phyloP scores from a whole-genome alignment of 306 rosid genomes.

The Calophaca sinica region DNA sequence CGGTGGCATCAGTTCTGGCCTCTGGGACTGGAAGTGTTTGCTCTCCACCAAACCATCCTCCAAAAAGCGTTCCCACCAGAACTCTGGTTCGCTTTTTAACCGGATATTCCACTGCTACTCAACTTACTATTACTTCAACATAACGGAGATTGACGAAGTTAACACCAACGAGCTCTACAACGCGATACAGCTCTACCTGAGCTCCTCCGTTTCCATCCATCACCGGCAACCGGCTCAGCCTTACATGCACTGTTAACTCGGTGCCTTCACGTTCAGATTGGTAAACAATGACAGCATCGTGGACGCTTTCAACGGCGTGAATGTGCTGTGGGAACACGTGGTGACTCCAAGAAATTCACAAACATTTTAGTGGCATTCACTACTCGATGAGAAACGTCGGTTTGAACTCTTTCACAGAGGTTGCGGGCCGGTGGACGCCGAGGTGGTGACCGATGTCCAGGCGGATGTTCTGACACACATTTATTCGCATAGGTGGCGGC shows the following conservation, averaged over 20 bases:
- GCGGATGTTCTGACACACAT: too few relatives aligned
- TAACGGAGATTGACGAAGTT: constrained; percentile 91
- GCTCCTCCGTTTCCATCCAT: constrained; percentile 74
- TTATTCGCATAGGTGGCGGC: too few relatives aligned
- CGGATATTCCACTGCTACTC: constrained; percentile 71
- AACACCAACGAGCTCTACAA: constrained; percentile 95
- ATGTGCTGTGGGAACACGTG: constrained; percentile 83
- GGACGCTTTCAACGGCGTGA: constrained; percentile 71
- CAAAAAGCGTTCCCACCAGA: constrained; percentile 85
- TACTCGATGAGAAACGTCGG: constrained; percentile 85
- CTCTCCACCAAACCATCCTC: constrained; percentile 79
- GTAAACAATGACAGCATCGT: constrained; percentile 82
- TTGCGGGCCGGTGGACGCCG: too few relatives aligned
- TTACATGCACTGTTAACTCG: constrained; percentile 82
- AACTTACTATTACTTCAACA: constrained; percentile 77
- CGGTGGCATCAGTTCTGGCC: constrained; percentile 75
- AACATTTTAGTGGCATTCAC: constrained; percentile 78
- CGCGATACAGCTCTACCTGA: constrained; percentile 88
- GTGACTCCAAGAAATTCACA: constrained; percentile 78
- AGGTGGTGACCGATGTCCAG: too few relatives aligned
- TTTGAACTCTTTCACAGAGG: constrained; percentile 98
- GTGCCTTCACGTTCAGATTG: constrained; percentile 79
- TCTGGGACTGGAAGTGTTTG: too few relatives aligned
- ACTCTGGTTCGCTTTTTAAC: constrained; percentile 72
- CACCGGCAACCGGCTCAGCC: constrained; percentile 70